A percentile compares a stretch with the other conserved stretches of the same genome.
phyloP scores from a whole-genome alignment of 1,139 yeast genomes.

The Geotrichum australiense region DNA sequence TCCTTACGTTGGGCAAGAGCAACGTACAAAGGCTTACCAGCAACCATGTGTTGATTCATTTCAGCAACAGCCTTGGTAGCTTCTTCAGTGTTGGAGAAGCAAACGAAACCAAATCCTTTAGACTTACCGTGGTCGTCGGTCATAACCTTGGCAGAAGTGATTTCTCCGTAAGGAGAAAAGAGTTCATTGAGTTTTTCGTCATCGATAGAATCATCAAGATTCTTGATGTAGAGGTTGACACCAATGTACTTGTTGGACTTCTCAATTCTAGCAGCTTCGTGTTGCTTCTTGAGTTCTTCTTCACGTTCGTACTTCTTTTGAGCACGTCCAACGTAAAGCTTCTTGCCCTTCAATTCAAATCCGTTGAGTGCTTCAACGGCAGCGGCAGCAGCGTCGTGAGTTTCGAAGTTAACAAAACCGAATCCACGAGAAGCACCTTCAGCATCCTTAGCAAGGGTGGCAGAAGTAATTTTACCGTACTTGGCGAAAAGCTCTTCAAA shows the following conservation, averaged over 20 bases:
- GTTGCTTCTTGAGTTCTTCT: conserved; percentile 92
- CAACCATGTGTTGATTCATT: conserved; percentile 96
- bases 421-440: conserved; percentile 94
- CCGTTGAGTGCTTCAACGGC: conserved; percentile 94
- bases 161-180: conserved; percentile 87
- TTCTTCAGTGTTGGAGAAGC: conserved; percentile 97
- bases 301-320: conserved; percentile 98
- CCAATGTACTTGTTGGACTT: conserved; percentile 94
- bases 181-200: conserved; percentile 90
- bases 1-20: conserved; percentile 99
- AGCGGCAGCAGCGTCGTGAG: conserved; percentile 79
- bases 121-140: conserved; percentile 91
- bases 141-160: conserved; percentile 96
- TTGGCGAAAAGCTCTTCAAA: conserved; percentile 66
- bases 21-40: conserved; percentile 95
- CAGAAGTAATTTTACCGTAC: conserved; percentile 79
- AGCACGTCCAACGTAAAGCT: conserved; percentile 95
- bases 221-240: conserved; percentile 93
- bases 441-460: conserved; percentile 71
- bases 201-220: conserved; percentile 88
- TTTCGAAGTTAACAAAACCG: conserved; percentile 88
- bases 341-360: conserved; percentile 75
- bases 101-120: conserved; percentile 97
- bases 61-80: conserved; percentile 98
- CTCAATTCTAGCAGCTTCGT: conserved; percentile 89